Evolutionary conservation across 179 eudicot species (phyloP), one percentile per base, ranked within the genome.

Genomic region (Dionaea muscipula): DNA sequence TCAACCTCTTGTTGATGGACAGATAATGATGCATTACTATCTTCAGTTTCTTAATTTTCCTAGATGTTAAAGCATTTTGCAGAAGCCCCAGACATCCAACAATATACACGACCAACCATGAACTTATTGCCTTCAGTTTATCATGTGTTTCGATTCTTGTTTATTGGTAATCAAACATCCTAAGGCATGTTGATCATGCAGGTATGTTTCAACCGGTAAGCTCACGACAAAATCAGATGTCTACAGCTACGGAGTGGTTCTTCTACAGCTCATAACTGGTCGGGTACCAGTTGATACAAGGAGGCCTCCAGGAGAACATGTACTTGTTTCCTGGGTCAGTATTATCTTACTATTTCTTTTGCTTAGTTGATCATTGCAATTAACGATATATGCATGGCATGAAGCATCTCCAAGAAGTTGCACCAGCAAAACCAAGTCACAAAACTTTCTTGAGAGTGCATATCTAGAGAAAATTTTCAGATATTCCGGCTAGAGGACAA

Each of bases 191-290:
- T 54, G 19, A 54, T 55, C 60, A 38, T 68, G 74, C 63, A 91
- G 95, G 88, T 86, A 91, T 60, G 88, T 79, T 51, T 84, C 94
- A 26, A 86, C 94, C 22, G 98, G 98, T 10, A 86, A 78, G 64
- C 85, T 91, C 51, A 87, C 98, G 0, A 91, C 98, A 20, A 91
- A 91, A 75, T 91, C 98, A 25, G 95, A 91, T 74, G 94, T 84
- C 19, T 91, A 91, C 71, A 91, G 91, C 78, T 91, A 80, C n/a
- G 95, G 98, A 17, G 94, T 91, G 47, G 87, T 91, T 64, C 91
- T 91, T 56, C 67, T 91, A 55, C 95, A 87, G 77, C 84, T 87
- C 49, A 74, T 91, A 44, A 91, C 95, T 24, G 94, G 98, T 23
- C 85, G 94, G 26, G 78, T 78, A 52, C 98, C 98, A 1, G 68